These are phyloP conservation scores for Tulasnella sp. DNA, from an alignment of 768 basidiomycete species.

Conservation along the genomic window DNA sequence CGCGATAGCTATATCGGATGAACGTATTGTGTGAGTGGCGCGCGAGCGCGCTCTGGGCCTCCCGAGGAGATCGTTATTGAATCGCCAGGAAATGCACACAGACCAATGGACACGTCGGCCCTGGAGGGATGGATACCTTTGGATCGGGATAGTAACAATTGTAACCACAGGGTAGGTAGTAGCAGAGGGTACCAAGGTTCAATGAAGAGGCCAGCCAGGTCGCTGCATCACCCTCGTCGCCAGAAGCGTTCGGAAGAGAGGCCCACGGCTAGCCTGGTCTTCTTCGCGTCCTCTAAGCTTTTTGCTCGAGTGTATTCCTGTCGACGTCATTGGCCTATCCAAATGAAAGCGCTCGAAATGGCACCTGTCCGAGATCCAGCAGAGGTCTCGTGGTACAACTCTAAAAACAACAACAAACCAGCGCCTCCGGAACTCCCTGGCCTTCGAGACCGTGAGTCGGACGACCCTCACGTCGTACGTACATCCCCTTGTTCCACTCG, in stretches of 20 bases:
- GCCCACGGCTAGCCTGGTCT: slow-evolving; percentile 9
- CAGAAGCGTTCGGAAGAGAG: slow-evolving; percentile 3
- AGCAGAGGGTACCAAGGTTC: slow-evolving; percentile 3
- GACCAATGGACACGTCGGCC: neutral
- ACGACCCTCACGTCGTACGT: neutral
- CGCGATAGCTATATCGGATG: neutral
- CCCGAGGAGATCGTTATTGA: neutral
- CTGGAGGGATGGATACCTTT: neutral
- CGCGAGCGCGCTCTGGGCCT: slow-evolving; percentile 4
- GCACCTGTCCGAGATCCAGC: neutral
- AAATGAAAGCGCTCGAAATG: neutral
- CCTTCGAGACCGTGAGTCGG: slow-evolving; percentile 14
- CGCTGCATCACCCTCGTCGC: neutral
- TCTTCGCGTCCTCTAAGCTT: neutral
- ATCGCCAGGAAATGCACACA: neutral
- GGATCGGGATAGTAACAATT: neutral
- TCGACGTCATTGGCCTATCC: slow-evolving; percentile 10
- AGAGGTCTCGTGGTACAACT: slow-evolving; percentile 19
- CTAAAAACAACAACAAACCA: neutral
- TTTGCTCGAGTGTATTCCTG: neutral
- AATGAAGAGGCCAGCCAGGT: neutral
- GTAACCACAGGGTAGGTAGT: neutral
- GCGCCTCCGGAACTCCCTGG: neutral
- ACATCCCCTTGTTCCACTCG: neutral
- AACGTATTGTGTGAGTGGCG: neutral